phyloP scores from a whole-genome alignment of 768 basidiomycete species.

The Suillus occidentalis region DNA sequence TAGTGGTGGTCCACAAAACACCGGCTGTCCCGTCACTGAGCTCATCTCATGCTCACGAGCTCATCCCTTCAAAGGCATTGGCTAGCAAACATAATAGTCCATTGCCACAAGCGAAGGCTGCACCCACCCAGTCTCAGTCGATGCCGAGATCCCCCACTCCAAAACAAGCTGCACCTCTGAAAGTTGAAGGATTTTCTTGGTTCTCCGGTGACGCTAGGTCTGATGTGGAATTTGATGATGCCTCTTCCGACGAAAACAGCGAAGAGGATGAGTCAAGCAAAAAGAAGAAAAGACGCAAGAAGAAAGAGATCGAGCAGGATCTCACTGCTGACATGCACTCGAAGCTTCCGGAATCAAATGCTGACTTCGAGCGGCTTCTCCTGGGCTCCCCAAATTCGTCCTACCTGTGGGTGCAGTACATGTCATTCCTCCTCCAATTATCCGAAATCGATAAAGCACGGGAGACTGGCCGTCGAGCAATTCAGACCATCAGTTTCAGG shows the following conservation, averaged over 20 bases:
- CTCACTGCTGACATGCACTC: constrained; percentile 86
- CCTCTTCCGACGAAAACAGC: constrained; percentile 43
- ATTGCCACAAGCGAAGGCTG: constrained; percentile 59
- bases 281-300: constrained; percentile 68
- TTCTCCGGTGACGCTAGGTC: constrained; percentile 39
- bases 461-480: constrained; percentile 79
- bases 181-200: constrained; percentile 75
- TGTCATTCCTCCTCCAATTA: constrained; percentile 98
- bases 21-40: constrained; percentile 71
- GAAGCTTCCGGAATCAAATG: constrained; percentile 83
- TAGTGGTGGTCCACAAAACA: constrained; percentile 81
- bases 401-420: constrained; percentile 98
- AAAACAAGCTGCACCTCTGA: constrained; percentile 35
- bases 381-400: constrained; percentile 96
- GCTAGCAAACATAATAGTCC: constrained; percentile 76
- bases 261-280: constrained; percentile 19
- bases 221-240: constrained; percentile 41
- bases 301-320: constrained; percentile 74
- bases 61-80: constrained; percentile 85
- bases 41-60: constrained; percentile 37
- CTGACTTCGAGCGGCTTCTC: constrained; percentile 92
- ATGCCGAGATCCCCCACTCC: background rate
- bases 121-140: background rate
- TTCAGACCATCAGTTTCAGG: constrained; percentile 87
- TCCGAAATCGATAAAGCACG: constrained; percentile 95